A percentile compares a stretch with the other conserved stretches of the same genome.
Conservation (phyloP, 495 filamentous ascomycete species). For the Trichocladium uniseriatum region DNA sequence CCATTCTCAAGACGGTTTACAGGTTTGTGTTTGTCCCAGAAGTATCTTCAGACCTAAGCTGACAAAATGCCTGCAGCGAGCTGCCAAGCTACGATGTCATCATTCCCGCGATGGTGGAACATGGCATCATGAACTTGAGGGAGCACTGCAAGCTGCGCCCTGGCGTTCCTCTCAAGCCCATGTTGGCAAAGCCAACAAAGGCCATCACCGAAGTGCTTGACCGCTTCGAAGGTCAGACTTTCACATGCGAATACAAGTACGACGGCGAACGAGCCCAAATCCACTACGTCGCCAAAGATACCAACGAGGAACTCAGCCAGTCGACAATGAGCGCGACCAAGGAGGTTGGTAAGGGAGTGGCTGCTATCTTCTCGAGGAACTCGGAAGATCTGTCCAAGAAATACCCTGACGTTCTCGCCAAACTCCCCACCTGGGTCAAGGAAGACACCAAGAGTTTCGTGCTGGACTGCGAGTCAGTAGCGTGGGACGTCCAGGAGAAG, state of each 20-base stretch:
- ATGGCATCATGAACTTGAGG: conserved; percentile 72
- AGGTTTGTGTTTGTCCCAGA: conserved; percentile 42
- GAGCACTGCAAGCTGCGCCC: conserved; percentile 88
- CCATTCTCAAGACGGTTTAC: conserved; percentile 81
- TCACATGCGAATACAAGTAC: conserved; percentile 98
- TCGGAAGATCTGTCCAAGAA: conserved; percentile 96
- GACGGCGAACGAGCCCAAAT: conserved; percentile 96
- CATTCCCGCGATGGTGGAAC: conserved; percentile 74
- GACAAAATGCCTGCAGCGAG: conserved; percentile 50
- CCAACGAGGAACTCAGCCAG: conserved; percentile 47
- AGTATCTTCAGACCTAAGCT: neutral
- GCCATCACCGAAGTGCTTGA: conserved; percentile 98
- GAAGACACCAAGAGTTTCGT: conserved; percentile 86
- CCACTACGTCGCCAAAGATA: conserved; percentile 85
- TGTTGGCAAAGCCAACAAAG: conserved; percentile 98
- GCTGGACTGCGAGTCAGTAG: conserved; percentile 96
- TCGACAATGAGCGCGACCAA: conserved; percentile 43
- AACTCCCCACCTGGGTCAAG: conserved; percentile 83
- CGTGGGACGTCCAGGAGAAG: conserved; percentile 87
- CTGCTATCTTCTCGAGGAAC: conserved; percentile 92
- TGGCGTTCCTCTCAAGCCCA: conserved; percentile 92
- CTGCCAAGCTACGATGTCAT: conserved; percentile 93
- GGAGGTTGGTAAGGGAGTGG: conserved; percentile 52
- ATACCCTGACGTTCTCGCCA: conserved; percentile 88
- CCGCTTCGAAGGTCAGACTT: conserved; percentile 88